These are phyloP conservation scores for Botrytis elliptica DNA, from an alignment of 2,329 filamentous ascomycete species.

Conservation along the genomic window DNA sequence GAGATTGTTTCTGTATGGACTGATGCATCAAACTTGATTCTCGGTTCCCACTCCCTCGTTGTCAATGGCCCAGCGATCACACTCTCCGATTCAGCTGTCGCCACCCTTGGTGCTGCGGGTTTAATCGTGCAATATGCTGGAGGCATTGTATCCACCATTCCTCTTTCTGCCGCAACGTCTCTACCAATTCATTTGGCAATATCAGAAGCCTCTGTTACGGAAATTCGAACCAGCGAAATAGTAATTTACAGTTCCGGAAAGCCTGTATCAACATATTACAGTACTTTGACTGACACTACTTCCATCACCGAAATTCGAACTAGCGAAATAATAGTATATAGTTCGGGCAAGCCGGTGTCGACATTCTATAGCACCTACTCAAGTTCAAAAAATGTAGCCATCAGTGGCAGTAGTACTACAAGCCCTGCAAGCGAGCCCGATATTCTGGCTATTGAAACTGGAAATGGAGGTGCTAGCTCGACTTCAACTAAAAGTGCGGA, in stretches of 20 bases:
- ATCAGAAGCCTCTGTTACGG: not conserved
- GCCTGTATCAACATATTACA: not conserved
- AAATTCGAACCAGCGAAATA: slow-evolving; percentile 4
- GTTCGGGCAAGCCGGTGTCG: not conserved
- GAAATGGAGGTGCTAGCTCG: not conserved
- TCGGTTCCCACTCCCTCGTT: slow-evolving; percentile 19
- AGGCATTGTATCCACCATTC: slow-evolving; percentile 23
- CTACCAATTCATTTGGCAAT: not conserved
- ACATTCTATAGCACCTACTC: not conserved
- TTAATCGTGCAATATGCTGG: slow-evolving; percentile 23
- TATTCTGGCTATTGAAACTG: not conserved
- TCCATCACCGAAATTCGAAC: not conserved
- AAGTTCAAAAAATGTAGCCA: not conserved
- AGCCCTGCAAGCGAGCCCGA: not conserved
- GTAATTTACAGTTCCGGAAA: not conserved
- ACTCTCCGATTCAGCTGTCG: slow-evolving; percentile 20
- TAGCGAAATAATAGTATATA: slow-evolving; percentile 1
- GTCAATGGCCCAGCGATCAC: slow-evolving; percentile 20
- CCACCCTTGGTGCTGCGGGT: slow-evolving; percentile 20
- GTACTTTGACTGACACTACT: not conserved
- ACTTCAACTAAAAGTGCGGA: not conserved
- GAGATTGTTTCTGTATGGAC: not conserved
- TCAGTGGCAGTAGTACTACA: not conserved
- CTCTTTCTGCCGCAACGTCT: not conserved
- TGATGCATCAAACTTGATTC: slow-evolving; percentile 1